Evolutionary conservation across 179 eudicot genomes (phyloP).

Genomic region (Spergularia azorica): DNA sequence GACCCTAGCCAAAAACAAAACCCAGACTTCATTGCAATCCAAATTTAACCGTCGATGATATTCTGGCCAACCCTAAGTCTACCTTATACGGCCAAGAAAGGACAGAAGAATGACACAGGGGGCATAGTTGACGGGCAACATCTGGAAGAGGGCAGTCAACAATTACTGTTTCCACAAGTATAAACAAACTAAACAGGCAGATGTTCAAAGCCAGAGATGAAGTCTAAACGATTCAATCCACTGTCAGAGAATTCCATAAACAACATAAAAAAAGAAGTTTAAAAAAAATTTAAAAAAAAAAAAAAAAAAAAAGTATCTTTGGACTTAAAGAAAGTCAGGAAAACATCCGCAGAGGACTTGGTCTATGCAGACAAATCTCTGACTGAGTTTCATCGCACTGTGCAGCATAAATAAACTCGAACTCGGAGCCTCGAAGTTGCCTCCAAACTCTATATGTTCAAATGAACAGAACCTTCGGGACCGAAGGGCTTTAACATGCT

Average conservation of each 20-base stretch:
- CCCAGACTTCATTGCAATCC: neutral
- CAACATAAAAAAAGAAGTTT: neutral
- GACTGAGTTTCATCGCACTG: conserved; percentile 22
- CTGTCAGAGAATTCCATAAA: conserved; percentile 1
- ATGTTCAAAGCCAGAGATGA: conserved; percentile 1
- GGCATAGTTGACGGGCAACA: neutral
- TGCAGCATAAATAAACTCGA: conserved; percentile 35
- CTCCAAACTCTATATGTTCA: conserved; percentile 47
- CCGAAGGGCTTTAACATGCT: conserved; percentile 20
- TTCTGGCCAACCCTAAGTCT: neutral
- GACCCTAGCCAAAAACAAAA: no score
- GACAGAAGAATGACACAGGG: neutral
- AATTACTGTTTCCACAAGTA: neutral
- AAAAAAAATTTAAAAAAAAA: neutral
- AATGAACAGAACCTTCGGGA: conserved; percentile 32
- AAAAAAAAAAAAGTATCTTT: conserved; percentile 6
- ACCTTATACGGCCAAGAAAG: neutral
- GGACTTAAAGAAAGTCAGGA: conserved; percentile 23
- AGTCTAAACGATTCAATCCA: conserved; percentile 2
- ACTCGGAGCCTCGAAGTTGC: conserved; percentile 43
- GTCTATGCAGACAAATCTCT: conserved; percentile 25
- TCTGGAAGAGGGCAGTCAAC: neutral
- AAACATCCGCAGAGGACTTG: conserved; percentile 31
- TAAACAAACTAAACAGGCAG: neutral
- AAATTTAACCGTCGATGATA: neutral